Conservation (phyloP, 805 yeast genomes). For the Kodamaea restingae region DNA sequence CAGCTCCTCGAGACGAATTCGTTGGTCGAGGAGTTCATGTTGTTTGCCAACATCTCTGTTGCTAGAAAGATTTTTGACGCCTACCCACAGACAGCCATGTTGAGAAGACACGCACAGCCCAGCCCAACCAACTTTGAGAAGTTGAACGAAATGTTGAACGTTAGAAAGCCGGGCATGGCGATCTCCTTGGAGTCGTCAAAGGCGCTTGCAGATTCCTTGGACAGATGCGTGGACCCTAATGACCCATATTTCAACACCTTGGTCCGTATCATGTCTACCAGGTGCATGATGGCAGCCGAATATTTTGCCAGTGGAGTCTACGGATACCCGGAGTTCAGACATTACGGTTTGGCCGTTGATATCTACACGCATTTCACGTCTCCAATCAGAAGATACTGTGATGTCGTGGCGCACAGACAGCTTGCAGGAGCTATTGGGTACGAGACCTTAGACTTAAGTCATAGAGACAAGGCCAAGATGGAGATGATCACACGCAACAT, state of each 20-base stretch:
- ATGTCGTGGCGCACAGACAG: conserved; percentile 95
- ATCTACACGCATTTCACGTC: conserved; percentile 98
- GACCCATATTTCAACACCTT: conserved; percentile 93
- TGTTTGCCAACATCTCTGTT: conserved; percentile 93
- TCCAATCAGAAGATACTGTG: conserved; percentile 97
- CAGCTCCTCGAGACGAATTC: conserved; percentile 87
- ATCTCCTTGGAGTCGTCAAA: conserved; percentile 82
- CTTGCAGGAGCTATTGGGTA: conserved; percentile 97
- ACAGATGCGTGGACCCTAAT: conserved; percentile 72
- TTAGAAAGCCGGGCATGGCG: conserved; percentile 64
- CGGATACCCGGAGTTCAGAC: conserved; percentile 88
- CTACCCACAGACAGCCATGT: conserved; percentile 97
- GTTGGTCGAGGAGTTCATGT: conserved; percentile 96
- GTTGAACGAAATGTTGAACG: conserved; percentile 82
- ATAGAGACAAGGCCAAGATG: conserved; percentile 87
- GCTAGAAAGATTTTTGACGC: conserved; percentile 90
- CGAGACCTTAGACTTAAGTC: conserved; percentile 75
- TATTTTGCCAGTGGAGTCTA: conserved; percentile 89
- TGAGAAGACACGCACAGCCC: conserved; percentile 97
- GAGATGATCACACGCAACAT: conserved; percentile 84
- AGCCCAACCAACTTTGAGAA: conserved; percentile 90
- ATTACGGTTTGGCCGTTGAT: conserved; percentile 96
- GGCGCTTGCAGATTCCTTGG: conserved; percentile 90
- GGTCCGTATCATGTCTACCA: conserved; percentile 92
- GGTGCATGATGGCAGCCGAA: conserved; percentile 99